phyloP scores from a whole-genome alignment of 163 green algal species.

The Smithsoniella earleae region DNA sequence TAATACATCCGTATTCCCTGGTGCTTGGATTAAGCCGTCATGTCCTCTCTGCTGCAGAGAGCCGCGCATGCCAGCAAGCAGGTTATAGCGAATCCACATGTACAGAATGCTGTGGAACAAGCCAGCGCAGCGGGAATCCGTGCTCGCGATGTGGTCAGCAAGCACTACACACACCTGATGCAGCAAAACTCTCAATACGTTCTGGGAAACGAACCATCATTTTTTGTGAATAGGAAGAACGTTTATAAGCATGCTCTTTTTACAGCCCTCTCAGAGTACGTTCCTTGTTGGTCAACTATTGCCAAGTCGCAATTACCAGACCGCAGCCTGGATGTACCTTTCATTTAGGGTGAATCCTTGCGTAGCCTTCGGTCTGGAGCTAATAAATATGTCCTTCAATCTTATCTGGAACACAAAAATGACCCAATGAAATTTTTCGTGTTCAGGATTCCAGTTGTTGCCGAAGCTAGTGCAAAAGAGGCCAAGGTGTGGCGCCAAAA shows the following conservation, averaged over 20 bases:
- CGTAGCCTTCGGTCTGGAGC: background rate
- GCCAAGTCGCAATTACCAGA: background rate
- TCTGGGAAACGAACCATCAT: background rate
- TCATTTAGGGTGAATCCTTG: background rate
- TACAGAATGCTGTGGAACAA: background rate
- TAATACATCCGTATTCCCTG: background rate
- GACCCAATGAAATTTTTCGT: background rate
- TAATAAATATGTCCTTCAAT: background rate
- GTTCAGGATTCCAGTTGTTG: background rate
- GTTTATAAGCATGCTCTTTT: background rate
- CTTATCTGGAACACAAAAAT: background rate
- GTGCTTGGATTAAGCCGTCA: background rate
- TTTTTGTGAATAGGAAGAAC: conserved; percentile 17
- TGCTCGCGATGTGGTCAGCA: background rate
- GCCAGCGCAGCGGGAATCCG: background rate
- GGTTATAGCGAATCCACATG: background rate
- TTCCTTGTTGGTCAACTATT: background rate
- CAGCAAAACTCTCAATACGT: background rate
- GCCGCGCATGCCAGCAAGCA: background rate
- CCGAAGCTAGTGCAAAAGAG: background rate
- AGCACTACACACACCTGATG: background rate
- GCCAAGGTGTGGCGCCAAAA: background rate
- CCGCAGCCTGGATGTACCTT: background rate
- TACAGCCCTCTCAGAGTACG: conserved; percentile 6
- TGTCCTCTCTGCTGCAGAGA: background rate